Evolutionary conservation across 2,329 filamentous ascomycete species (phyloP), one percentile per base, ranked within the genome.

Genomic region (Huntiella abstrusa): DNA sequence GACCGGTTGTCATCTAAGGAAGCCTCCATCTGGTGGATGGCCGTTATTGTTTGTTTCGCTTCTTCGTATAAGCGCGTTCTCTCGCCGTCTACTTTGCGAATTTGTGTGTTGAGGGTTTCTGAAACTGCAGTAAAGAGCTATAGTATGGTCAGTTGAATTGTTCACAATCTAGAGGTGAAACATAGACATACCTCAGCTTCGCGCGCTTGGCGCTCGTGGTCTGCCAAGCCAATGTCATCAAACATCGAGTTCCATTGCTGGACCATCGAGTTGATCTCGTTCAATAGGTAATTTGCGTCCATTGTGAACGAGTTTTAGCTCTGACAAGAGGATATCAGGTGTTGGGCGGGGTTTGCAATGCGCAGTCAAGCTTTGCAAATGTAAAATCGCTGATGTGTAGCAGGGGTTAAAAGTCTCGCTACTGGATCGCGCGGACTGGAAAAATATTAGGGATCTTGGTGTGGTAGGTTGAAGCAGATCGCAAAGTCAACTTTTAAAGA

Each of bases 221-320:
- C 77, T 22, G 88, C 76, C n/a, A 98, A 83, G 49, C 91, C 91
- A 57, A 98, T 98, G 60, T 98, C 88, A 61, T 98, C 91, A 58
- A 95, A 98, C 49, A 96, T 74, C 53, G 82, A 83, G 64, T 96
- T 88, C 51, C 98, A 73, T 64, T 95, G 86, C 62, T 76, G 77
- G 60, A 96, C 86, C 59, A 94, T 95, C 57, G 75, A 85, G 54
- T 85, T 91, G 65, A 98, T 84, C 74, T 96, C 91, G 62, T 92
- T 85, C 55, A 85, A 83, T 59, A 96, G 71, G 63, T 92, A 92
- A 61, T 83, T 84, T 49, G 87, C 85, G 64, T 95, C 87, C 78
- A 95, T 93, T 49, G n/a, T 46, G 28, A 35, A 15, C 15, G 32
- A 17, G 16, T 15, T 12, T 11, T 17, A 8, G 13, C 22, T 28